Conservation (phyloP, 805 yeast species). For the Citeromyces nyonsensis region DNA sequence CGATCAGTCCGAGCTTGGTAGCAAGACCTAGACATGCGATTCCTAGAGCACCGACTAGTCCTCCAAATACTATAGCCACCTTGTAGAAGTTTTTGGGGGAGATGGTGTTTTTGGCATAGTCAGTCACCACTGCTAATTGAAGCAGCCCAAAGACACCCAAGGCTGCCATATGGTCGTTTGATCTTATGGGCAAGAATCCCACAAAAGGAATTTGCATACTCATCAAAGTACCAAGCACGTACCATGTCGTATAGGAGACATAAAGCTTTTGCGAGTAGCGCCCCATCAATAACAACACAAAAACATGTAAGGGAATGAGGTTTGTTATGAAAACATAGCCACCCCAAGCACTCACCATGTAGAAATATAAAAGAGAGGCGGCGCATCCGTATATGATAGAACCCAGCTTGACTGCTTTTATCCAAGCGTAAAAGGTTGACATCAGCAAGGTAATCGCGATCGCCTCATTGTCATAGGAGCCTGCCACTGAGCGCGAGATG, state of each 20-base stretch:
- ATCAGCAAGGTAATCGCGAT: conserved; percentile 91
- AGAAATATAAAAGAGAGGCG: conserved; percentile 83
- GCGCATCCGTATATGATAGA: conserved; percentile 71
- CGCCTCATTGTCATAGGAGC: conserved; percentile 97
- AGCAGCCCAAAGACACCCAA: conserved; percentile 92
- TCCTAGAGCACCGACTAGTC: conserved; percentile 44
- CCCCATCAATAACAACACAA: conserved; percentile 85
- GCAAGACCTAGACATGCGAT: conserved; percentile 57
- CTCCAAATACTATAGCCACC: conserved; percentile 45
- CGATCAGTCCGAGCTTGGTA: conserved; percentile 85
- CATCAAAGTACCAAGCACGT: conserved; percentile 90
- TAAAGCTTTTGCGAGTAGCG: conserved; percentile 74
- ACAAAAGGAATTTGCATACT: conserved; percentile 99
- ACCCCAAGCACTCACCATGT: conserved; percentile 99
- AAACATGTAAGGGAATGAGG: conserved; percentile 89
- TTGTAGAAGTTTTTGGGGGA: conserved; percentile 60
- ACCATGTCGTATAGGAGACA: conserved; percentile 93
- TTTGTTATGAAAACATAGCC: conserved; percentile 98
- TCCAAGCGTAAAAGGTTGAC: conserved; percentile 94
- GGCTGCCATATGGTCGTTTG: conserved; percentile 97
- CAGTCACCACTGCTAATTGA: conserved; percentile 80
- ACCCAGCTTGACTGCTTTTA: conserved; percentile 84
- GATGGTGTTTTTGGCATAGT: conserved; percentile 61
- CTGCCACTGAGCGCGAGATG: conserved; percentile 96
- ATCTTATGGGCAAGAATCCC: conserved; percentile 91